These are phyloP conservation scores for Cryptococcus sp. DNA, from an alignment of 1,284 basidiomycete species.

Conservation along the genomic window DNA sequence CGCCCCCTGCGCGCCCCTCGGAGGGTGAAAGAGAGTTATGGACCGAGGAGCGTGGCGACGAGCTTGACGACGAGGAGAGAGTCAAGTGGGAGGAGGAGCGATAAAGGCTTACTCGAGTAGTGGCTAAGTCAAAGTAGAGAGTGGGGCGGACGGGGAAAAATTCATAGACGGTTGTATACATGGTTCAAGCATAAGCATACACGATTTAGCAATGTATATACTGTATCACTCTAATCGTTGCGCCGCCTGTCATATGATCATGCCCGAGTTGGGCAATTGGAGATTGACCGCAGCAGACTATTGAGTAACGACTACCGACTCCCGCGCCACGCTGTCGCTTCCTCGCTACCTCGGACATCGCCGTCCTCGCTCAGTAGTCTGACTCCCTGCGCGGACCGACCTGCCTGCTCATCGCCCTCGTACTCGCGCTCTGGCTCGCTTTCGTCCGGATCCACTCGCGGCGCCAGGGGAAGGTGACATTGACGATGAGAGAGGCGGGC, in stretches of 20 bases:
- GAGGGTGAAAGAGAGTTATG: slow-evolving; percentile 8
- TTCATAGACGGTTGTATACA: too few species aligned
- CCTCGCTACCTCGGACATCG: not conserved
- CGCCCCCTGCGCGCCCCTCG: slow-evolving; percentile 7
- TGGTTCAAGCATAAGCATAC: too few species aligned
- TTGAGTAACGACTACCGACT: too few species aligned
- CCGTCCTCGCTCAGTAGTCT: not conserved
- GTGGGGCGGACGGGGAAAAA: too few species aligned
- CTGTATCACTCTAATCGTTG: too few species aligned
- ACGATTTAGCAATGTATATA: too few species aligned
- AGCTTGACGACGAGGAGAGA: slow-evolving; percentile 8
- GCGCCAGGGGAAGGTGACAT: not conserved
- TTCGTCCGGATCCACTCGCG: not conserved
- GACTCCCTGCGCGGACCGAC: not conserved
- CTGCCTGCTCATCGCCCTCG: not conserved
- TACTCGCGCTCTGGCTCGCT: not conserved
- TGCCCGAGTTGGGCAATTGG: too few species aligned
- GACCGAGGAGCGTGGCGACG: slow-evolving; percentile 8
- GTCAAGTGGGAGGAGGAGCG: slow-evolving; percentile 22
- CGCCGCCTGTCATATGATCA: too few species aligned
- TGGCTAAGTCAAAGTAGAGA: too few species aligned
- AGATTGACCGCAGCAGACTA: too few species aligned
- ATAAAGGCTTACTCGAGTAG: slow-evolving; percentile 28
- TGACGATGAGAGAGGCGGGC: not conserved
- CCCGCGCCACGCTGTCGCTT: slow-evolving; percentile 2